Base-by-base conservation (phyloP, 352 stramenopile genomes). In the Pythium dissotocum region DNA sequence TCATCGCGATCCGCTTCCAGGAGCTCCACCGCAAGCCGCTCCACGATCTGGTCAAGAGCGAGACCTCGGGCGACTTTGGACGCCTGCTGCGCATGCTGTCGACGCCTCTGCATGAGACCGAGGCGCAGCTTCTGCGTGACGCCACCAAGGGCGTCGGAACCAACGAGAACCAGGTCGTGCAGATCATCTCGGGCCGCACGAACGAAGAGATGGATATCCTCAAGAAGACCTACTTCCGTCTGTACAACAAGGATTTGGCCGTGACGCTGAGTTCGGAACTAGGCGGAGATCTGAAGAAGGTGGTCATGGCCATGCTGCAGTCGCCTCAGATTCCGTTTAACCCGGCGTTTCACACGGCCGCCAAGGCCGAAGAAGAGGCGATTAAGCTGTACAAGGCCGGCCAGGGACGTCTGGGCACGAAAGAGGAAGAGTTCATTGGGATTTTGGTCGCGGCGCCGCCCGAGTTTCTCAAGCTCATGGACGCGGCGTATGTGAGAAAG, bases 151-250 rank as follows among this genome's bases (percentile, higher is more conserved):
- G 83, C 38, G 75, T 89, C 56, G 84, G 84, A 44, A 93, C 84
- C 7, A 91, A 76, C 49, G 86, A 93, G 70, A 87, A 72, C 54
- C 76, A 87, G 33, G 76, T 91, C 67, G 73, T 88, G 12, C 81
- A 81, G 74, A 82, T 94, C 60, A 52, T 94, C 16, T 77, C 78
- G 10, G 84, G 84, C 2, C 83, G 86, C 56, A 85, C 86, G 28
- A 91, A 91, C 61, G 82, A 88, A n/a, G 86, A 94, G 63, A 89
- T 94, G 75, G 75, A 71, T 60, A 88, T 94, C 40, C 70, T 94
- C 40, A 93, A 92, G 63, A 85, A 88, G 61, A 77, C 80, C n/a
- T 94, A 88, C 73, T 93, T 85, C 52, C 77, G 81, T 35, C 58
- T 90, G 33, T 83, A 82, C 57, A 75, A 77, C n/a, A 83, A 90